phyloP scores from a whole-genome alignment of 208 protist species.

The Crithidia thermophila region DNA sequence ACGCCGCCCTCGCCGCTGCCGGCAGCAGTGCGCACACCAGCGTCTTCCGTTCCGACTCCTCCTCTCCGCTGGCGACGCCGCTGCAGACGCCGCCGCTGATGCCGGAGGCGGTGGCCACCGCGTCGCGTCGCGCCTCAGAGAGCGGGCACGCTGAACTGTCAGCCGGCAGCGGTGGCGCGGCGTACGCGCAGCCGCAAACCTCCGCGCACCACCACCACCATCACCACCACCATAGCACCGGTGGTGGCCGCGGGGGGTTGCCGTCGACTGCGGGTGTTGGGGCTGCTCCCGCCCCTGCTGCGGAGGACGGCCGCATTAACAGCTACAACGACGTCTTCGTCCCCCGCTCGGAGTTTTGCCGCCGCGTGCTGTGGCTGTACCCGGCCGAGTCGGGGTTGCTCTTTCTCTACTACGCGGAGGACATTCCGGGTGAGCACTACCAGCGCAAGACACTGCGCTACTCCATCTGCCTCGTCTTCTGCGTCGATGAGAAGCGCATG shows the following conservation, averaged over 20 bases:
- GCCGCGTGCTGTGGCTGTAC: constrained; percentile 71
- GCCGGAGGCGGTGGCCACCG: background rate
- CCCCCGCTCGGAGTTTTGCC: constrained; percentile 78
- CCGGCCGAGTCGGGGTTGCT: constrained; percentile 69
- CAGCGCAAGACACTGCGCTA: constrained; percentile 84
- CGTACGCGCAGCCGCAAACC: background rate
- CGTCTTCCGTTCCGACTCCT: background rate
- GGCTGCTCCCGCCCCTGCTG: background rate
- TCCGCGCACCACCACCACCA: background rate
- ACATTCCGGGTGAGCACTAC: constrained; percentile 84
- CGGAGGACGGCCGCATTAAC: constrained; percentile 27
- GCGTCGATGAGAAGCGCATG: constrained; percentile 51
- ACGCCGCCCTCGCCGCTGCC: background rate
- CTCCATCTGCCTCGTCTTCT: constrained; percentile 80
- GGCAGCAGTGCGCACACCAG: background rate
- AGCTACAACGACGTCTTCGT: constrained; percentile 82
- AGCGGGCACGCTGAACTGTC: background rate
- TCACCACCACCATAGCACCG: background rate
- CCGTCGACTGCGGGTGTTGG: background rate
- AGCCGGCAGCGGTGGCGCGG: background rate
- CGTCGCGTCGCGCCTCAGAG: background rate
- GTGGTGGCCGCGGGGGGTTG: background rate
- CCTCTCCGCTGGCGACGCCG: constrained; percentile 18
- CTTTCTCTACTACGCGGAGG: constrained; percentile 83
- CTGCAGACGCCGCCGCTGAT: constrained; percentile 2